Percentiles rank a stretch among this genome's conserved stretches.
These are phyloP conservation scores for Boeremia exigua DNA, from an alignment of 2,329 filamentous ascomycete species.

Conservation along the genomic window DNA sequence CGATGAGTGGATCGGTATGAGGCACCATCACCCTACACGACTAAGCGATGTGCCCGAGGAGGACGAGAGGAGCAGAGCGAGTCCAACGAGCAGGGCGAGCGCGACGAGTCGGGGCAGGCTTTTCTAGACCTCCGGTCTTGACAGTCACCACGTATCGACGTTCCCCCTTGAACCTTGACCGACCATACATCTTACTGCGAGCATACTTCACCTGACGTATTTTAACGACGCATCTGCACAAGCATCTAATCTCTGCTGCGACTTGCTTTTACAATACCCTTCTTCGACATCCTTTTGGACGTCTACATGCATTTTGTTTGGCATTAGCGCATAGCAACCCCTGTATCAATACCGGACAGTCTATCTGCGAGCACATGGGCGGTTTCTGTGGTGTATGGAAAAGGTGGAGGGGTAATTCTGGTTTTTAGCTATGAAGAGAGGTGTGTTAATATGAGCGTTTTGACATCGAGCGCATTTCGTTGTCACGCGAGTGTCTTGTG, in stretches of 20 bases:
- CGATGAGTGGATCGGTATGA: constrained; percentile 46
- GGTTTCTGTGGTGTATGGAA: not conserved
- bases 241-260: constrained; percentile 13
- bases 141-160: not conserved
- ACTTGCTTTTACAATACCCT: constrained; percentile 11
- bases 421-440: not conserved
- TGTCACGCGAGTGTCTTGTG: not conserved
- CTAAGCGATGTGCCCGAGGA: constrained; percentile 51
- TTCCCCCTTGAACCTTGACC: not conserved
- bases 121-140: not conserved
- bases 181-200: constrained; percentile 5
- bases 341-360: constrained; percentile 13
- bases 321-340: constrained; percentile 8
- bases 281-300: constrained; percentile 4
- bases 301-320: constrained; percentile 8
- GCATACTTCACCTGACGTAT: constrained; percentile 6
- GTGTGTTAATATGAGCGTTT: not conserved
- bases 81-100: constrained; percentile 44
- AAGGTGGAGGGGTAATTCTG: constrained; percentile 1
- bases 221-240: not conserved
- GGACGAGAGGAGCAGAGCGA: constrained; percentile 48
- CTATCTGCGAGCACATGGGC: constrained; percentile 1
- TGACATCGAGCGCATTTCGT: not conserved
- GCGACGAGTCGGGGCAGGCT: constrained; percentile 39
- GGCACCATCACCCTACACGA: constrained; percentile 49